Percentiles rank a stretch among this genome's conserved stretches.
Conservation (phyloP, 495 filamentous ascomycete species). For the Pseudevernia furfuracea region DNA sequence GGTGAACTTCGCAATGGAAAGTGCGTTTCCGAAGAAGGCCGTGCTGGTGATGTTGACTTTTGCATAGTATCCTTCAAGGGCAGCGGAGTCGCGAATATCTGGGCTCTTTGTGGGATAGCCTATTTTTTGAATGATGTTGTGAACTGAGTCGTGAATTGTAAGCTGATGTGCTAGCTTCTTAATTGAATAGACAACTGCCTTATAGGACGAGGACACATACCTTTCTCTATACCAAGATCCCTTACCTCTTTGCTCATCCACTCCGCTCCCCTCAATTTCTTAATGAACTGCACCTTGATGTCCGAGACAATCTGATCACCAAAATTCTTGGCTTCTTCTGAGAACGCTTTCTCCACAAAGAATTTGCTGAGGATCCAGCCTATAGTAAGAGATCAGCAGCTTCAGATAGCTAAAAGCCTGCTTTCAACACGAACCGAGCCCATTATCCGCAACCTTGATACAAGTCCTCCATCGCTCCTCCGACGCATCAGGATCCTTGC, state of each 20-base stretch:
- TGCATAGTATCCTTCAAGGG: conserved; percentile 52
- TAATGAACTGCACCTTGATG: conserved; percentile 57
- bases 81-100: conserved; percentile 51
- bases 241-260: conserved; percentile 67
- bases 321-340: conserved; percentile 53
- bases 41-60: conserved; percentile 44
- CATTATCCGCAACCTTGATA: conserved; percentile 47
- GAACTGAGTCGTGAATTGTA: conserved; percentile 32
- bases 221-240: conserved; percentile 54
- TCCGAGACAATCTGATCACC: conserved; percentile 64
- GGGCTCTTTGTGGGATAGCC: conserved; percentile 63
- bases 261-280: conserved; percentile 47
- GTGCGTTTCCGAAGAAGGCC: conserved; percentile 53
- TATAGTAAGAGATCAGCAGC: conserved; percentile 6
- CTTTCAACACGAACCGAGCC: conserved; percentile 31
- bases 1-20: conserved; percentile 44
- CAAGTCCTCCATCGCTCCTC: conserved; percentile 67
- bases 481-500: conserved; percentile 54
- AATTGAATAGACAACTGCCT: not conserved
- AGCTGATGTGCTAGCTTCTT: not conserved
- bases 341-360: conserved; percentile 58
- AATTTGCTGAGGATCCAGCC: conserved; percentile 57
- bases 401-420: not conserved
- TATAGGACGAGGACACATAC: conserved; percentile 1
- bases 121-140: conserved; percentile 66